Conservation (phyloP, 129 eudicot genomes). For the carrot (Daucus carota) region DH1_v3.0 NC_030388.2:3457501-3458000, state of each 20-base stretch:
- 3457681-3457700: slow-evolving; percentile 16
- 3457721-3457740: slow-evolving; percentile 67
- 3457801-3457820: slow-evolving; percentile 54
- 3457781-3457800: slow-evolving; percentile 40
- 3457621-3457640: slow-evolving; percentile 34
- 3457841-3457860: slow-evolving; percentile 73
- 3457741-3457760: slow-evolving; percentile 80
- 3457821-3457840: slow-evolving; percentile 77
- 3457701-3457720: slow-evolving; percentile 70
- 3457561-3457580: slow-evolving; percentile 47
- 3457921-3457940: slow-evolving; percentile 40
- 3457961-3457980: not conserved
- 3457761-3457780: slow-evolving; percentile 71
- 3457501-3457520: slow-evolving; percentile 32
- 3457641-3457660: slow-evolving; percentile 54
- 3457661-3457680: slow-evolving; percentile 53
- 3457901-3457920: slow-evolving; percentile 55
- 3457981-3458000: not conserved
- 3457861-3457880: slow-evolving; percentile 67
- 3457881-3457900: slow-evolving; percentile 57
- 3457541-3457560: slow-evolving; percentile 41
- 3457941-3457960: no score
- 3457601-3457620: slow-evolving; percentile 68
- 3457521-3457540: slow-evolving; percentile 40
- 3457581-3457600: slow-evolving; percentile 57